Percentiles rank a stretch among this genome's conserved stretches.
Evolutionary conservation across 495 filamentous ascomycete genomes (phyloP).

Genomic region (Chaetomium cochliodes): DNA sequence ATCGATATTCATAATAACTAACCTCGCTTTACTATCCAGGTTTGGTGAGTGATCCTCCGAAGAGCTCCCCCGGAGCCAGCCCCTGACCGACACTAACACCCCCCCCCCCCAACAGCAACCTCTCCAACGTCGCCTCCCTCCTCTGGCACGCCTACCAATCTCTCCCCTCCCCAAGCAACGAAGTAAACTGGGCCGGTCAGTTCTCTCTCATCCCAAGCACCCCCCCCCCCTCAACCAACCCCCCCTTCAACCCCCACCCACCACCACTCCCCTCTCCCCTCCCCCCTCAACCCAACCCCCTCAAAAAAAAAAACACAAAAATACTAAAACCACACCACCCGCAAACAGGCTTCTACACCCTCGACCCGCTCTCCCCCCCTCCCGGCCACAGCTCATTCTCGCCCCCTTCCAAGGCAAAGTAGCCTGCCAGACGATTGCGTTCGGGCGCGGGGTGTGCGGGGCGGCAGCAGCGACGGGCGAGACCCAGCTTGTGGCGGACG

Average conservation of each 20-base stretch:
- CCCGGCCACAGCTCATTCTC: constrained; percentile 61
- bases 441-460: constrained; percentile 82
- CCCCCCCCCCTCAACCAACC: not conserved
- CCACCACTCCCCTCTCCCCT: constrained; percentile 7
- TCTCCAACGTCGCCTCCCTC: constrained; percentile 79
- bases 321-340: no score
- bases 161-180: constrained; percentile 66
- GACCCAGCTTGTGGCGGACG: constrained; percentile 74
- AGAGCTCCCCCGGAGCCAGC: no score
- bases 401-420: constrained; percentile 88
- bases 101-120: constrained; percentile 57
- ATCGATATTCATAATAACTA: not conserved
- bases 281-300: no score
- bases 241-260: not conserved
- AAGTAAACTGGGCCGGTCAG: constrained; percentile 83
- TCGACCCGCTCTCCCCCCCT: constrained; percentile 56
- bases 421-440: constrained; percentile 80
- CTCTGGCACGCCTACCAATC: constrained; percentile 84
- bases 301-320: constrained; percentile 3
- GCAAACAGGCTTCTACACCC: constrained; percentile 74
- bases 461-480: constrained; percentile 61
- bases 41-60: not conserved
- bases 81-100: not conserved
- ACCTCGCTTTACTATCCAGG: not conserved
- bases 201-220: constrained; percentile 11